Conservation (phyloP, 2,329 filamentous ascomycete species). For the Fusarium lyarnte region DNA sequence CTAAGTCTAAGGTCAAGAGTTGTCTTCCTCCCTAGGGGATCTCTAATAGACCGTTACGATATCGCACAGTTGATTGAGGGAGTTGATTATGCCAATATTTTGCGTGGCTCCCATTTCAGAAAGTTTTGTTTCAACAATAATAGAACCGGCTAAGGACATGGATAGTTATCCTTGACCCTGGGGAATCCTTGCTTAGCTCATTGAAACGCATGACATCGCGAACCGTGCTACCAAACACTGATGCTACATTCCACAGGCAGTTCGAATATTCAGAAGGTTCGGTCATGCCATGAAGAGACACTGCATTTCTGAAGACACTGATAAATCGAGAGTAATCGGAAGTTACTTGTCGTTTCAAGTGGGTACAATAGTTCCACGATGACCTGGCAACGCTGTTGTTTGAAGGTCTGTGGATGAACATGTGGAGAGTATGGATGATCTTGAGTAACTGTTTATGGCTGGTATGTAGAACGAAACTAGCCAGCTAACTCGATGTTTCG, state of each 20-base stretch:
- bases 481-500: neutral
- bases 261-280: neutral
- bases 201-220: neutral
- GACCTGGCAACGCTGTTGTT: neutral
- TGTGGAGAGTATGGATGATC: neutral
- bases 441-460: neutral
- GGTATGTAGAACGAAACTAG: neutral
- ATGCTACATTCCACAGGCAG: neutral
- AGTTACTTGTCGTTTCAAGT: neutral
- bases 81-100: neutral
- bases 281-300: neutral
- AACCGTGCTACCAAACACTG: neutral
- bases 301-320: neutral
- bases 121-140: neutral
- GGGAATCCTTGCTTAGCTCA: conserved; percentile 10
- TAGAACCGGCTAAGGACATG: neutral
- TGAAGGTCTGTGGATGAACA: neutral
- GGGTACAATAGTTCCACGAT: conserved; percentile 1
- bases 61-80: neutral
- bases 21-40: neutral
- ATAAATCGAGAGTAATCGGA: neutral
- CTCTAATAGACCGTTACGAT: neutral
- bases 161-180: neutral
- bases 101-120: neutral
- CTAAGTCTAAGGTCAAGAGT: neutral